phyloP scores from a whole-genome alignment of 108 stramenopile species.

The Conticribra guillardii region DNA sequence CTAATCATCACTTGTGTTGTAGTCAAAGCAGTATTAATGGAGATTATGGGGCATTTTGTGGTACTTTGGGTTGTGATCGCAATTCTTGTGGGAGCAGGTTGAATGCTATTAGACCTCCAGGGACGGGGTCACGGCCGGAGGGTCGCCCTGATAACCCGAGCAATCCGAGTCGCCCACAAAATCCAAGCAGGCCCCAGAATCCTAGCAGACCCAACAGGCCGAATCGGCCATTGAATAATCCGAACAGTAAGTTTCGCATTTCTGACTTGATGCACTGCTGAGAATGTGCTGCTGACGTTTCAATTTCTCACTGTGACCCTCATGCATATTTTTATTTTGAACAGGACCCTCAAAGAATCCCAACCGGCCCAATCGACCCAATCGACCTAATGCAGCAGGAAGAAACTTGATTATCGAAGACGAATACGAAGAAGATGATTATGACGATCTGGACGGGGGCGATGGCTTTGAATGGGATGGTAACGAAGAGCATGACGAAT shows the following conservation, averaged over 20 bases:
- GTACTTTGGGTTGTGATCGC: slow-evolving; percentile 6
- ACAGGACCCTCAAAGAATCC: neutral
- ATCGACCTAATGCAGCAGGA: neutral
- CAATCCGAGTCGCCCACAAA: neutral
- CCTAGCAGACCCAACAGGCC: neutral
- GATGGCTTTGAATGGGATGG: neutral
- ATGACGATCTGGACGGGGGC: neutral
- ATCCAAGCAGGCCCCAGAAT: neutral
- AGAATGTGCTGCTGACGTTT: too few species aligned
- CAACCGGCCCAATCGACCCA: neutral
- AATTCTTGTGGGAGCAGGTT: slow-evolving; percentile 2
- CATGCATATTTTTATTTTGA: neutral
- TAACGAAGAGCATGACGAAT: neutral
- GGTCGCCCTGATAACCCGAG: neutral
- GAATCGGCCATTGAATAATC: neutral
- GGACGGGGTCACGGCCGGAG: neutral
- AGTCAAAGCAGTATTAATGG: slow-evolving; percentile 14
- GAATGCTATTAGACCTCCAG: neutral
- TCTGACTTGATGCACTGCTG: neutral
- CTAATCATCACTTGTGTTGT: slow-evolving; percentile 29
- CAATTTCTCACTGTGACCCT: too few species aligned
- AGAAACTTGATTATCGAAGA: too few species aligned
- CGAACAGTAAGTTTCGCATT: neutral
- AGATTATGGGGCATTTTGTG: slow-evolving; percentile 10
- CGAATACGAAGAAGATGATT: neutral